Evolutionary conservation across 768 basidiomycete species (phyloP).

Genomic region (Tremella mesenterica): DNA sequence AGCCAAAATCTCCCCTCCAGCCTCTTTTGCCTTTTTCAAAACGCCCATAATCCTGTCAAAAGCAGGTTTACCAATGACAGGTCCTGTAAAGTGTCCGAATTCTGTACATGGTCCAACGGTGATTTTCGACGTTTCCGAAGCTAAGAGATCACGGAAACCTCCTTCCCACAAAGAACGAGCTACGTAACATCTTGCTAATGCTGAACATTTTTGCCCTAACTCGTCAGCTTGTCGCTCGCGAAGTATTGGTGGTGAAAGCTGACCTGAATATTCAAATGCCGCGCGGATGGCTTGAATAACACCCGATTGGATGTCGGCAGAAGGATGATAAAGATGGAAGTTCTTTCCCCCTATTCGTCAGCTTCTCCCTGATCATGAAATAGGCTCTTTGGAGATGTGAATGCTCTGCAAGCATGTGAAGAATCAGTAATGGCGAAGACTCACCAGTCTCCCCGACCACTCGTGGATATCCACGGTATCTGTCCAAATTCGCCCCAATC

Average conservation of each 20-base stretch:
- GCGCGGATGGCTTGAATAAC: slow-evolving; percentile 77
- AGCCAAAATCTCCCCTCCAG: slow-evolving; percentile 78
- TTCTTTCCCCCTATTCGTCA: slow-evolving; percentile 64
- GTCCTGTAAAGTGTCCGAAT: slow-evolving; percentile 83
- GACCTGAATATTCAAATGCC: slow-evolving; percentile 95
- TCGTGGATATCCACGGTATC: slow-evolving; percentile 79
- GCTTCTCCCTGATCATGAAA: slow-evolving; percentile 41
- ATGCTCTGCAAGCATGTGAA: neutral
- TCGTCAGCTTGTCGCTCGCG: slow-evolving; percentile 50
- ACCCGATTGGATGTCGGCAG: slow-evolving; percentile 81
- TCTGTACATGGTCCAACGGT: slow-evolving; percentile 69
- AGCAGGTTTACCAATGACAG: slow-evolving; percentile 84
- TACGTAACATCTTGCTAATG: slow-evolving; percentile 82
- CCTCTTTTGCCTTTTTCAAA: slow-evolving; percentile 74
- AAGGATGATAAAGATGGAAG: slow-evolving; percentile 85
- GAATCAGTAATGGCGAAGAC: neutral
- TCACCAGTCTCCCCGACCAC: slow-evolving; percentile 89
- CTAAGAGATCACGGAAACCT: slow-evolving; percentile 74
- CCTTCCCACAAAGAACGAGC: slow-evolving; percentile 72
- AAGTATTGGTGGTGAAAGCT: neutral
- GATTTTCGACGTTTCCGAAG: slow-evolving; percentile 71
- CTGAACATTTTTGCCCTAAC: slow-evolving; percentile 99
- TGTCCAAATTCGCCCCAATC: slow-evolving; percentile 77
- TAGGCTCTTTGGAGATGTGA: neutral
- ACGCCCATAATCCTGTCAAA: slow-evolving; percentile 79